Evolutionary conservation across 176 grass and related monocot genomes (phyloP).

Genomic region (Aegilops longissima): DNA sequence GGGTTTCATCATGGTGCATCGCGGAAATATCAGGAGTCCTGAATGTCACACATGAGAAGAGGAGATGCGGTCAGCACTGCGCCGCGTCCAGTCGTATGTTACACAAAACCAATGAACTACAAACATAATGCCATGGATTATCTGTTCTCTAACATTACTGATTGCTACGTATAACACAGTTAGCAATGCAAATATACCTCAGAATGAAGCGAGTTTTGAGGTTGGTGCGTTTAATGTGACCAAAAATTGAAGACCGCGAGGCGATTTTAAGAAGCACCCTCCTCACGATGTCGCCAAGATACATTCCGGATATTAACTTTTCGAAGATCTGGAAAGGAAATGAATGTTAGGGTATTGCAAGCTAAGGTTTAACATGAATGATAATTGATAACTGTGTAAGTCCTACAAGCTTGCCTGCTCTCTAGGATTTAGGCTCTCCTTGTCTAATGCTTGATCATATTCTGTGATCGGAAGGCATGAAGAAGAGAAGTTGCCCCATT

Average conservation of each 20-base stretch:
- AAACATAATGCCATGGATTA: not conserved
- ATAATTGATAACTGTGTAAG: not conserved
- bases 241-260: conserved; percentile 43
- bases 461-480: conserved; percentile 65
- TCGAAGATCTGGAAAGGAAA: conserved; percentile 59
- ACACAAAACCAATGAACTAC: not conserved
- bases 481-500: conserved; percentile 74
- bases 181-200: conserved; percentile 29
- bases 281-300: conserved; percentile 83
- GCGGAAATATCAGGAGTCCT: conserved; percentile 55
- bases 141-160: not conserved
- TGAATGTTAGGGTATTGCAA: not conserved
- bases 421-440: conserved; percentile 67
- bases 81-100: not conserved
- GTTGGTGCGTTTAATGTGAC: conserved; percentile 39
- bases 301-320: conserved; percentile 85
- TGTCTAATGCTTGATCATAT: conserved; percentile 64
- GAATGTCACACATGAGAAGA: not conserved
- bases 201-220: conserved; percentile 65
- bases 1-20: conserved; percentile 59
- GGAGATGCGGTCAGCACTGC: not conserved
- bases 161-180: not conserved
- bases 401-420: conserved; percentile 48
- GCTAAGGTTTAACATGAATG: not conserved
- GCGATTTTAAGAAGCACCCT: conserved; percentile 79